A percentile compares a stretch with the other conserved stretches of the same genome.
These are phyloP conservation scores for Annulohypoxylon truncatum DNA, from an alignment of 2,329 filamentous ascomycete species.

Conservation along the genomic window DNA sequence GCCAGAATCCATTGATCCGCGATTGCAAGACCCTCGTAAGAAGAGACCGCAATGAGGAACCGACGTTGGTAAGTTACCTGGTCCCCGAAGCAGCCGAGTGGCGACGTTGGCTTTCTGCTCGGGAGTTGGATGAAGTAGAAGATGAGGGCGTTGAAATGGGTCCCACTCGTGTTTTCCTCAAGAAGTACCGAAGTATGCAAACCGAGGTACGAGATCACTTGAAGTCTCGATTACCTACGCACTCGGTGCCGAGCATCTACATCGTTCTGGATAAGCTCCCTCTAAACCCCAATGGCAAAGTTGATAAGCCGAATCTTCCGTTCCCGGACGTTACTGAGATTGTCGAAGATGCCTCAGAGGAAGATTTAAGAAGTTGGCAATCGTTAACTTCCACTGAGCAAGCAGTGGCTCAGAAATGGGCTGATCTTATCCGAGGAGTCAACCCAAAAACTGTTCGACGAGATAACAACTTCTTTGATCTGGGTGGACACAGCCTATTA, in stretches of 20 bases:
- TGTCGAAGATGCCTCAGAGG: slow-evolving; percentile 58
- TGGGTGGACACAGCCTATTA: slow-evolving; percentile 83
- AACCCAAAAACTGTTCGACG: slow-evolving; percentile 72
- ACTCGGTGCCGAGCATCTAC: slow-evolving; percentile 80
- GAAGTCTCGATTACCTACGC: slow-evolving; percentile 76
- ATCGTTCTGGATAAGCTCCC: slow-evolving; percentile 79
- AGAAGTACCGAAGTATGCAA: slow-evolving; percentile 60
- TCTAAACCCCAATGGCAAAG: slow-evolving; percentile 87
- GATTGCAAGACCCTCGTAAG: slow-evolving; percentile 89
- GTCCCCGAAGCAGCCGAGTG: slow-evolving; percentile 84
- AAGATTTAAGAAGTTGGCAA: slow-evolving; percentile 58
- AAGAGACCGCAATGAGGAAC: slow-evolving; percentile 86
- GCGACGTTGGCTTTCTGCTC: slow-evolving; percentile 72
- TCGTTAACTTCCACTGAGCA: slow-evolving; percentile 68
- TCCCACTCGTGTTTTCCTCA: slow-evolving; percentile 56
- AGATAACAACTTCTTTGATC: slow-evolving; percentile 78
- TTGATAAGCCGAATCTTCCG: slow-evolving; percentile 81
- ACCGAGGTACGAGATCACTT: slow-evolving; percentile 71
- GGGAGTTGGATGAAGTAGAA: slow-evolving; percentile 64
- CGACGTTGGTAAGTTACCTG: slow-evolving; percentile 87
- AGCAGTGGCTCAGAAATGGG: slow-evolving; percentile 78
- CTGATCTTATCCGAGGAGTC: slow-evolving; percentile 73
- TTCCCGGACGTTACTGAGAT: slow-evolving; percentile 81
- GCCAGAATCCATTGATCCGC: slow-evolving; percentile 77
- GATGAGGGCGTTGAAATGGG: slow-evolving; percentile 64